phyloP scores from a whole-genome alignment of 331 rosid species.

The Saraca asoca region DNA sequence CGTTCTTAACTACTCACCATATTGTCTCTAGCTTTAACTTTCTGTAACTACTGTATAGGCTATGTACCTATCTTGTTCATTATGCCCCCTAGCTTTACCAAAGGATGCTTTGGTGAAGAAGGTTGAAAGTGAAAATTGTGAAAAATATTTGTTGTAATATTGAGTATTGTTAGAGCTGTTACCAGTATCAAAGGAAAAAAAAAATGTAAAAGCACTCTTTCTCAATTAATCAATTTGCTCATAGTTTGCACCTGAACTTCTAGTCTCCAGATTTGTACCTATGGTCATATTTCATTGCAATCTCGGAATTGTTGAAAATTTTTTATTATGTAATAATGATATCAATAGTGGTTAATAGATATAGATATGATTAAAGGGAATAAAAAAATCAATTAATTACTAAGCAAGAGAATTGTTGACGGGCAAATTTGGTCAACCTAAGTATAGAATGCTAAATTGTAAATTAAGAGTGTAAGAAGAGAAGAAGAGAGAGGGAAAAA shows the following conservation, averaged over 20 bases:
- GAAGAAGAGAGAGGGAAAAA: too few species aligned
- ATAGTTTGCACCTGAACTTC: not conserved
- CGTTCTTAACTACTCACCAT: conserved; percentile 40
- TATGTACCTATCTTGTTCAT: conserved; percentile 18
- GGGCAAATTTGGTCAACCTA: too few species aligned
- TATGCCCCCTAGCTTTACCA: conserved; percentile 30
- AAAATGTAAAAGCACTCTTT: not conserved
- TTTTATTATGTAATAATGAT: too few species aligned
- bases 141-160: conserved; percentile 18
- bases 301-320: too few species aligned
- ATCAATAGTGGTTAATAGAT: too few species aligned
- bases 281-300: not conserved
- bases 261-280: not conserved
- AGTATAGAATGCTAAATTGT: too few species aligned
- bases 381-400: too few species aligned
- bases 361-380: too few species aligned
- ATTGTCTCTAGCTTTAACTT: conserved; percentile 40
- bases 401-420: too few species aligned
- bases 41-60: conserved; percentile 65
- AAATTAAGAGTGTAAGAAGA: too few species aligned
- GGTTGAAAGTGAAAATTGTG: conserved; percentile 33
- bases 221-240: conserved; percentile 9
- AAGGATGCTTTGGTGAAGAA: conserved; percentile 23
- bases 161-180: conserved; percentile 34
- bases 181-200: conserved; percentile 30